These are phyloP conservation scores for Teunomyces kruisii DNA, from an alignment of 805 yeast species.

Conservation along the genomic window DNA sequence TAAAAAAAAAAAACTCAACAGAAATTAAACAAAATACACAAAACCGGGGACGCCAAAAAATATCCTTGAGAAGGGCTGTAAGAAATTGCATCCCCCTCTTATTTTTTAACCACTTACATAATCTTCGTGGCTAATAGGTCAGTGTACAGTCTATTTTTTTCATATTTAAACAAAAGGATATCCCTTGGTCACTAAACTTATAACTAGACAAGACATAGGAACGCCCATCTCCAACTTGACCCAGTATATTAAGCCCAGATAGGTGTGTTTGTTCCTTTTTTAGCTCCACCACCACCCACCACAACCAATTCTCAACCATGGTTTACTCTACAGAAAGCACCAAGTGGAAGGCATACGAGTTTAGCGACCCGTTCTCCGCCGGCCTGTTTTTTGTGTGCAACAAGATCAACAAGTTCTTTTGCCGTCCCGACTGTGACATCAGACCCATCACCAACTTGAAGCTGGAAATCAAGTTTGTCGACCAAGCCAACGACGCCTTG, in stretches of 20 bases:
- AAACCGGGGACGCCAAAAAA: not conserved
- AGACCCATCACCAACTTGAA: constrained; percentile 42
- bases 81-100: constrained; percentile 1
- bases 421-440: constrained; percentile 70
- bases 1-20: no score
- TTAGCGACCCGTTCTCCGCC: constrained; percentile 65
- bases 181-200: not conserved
- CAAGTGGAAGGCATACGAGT: constrained; percentile 65
- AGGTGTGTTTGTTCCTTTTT: no score
- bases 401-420: constrained; percentile 42
- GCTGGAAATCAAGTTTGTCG: constrained; percentile 47
- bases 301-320: constrained; percentile 21
- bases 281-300: no score
- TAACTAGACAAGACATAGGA: no score
- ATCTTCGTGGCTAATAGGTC: not conserved
- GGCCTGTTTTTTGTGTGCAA: constrained; percentile 56
- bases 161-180: not conserved
- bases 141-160: constrained; percentile 3
- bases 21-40: not conserved
- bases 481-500: constrained; percentile 41
- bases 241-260: no score
- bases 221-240: no score
- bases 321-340: constrained; percentile 44
- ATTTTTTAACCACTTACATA: constrained; percentile 4
- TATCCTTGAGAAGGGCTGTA: not conserved